Conservation (phyloP, 2,329 filamentous ascomycete species). For the Hortaea werneckii region DNA sequence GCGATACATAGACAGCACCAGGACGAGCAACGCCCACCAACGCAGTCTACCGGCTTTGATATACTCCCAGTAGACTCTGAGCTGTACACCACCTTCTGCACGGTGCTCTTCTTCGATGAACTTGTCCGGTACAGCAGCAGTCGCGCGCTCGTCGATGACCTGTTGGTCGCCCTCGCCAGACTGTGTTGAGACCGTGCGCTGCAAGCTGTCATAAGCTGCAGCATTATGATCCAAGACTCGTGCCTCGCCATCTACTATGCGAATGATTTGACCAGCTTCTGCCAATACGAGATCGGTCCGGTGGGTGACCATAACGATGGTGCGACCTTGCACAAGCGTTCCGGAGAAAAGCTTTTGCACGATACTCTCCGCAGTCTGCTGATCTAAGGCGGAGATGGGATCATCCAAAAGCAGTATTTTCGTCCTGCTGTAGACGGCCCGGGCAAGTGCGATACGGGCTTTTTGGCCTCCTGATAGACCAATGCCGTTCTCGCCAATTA, state of each 20-base stretch:
- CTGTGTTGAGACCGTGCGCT: constrained; percentile 7
- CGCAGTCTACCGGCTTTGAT: constrained; percentile 67
- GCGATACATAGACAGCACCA: constrained; percentile 55
- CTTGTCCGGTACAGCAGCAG: constrained; percentile 54
- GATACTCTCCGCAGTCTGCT: constrained; percentile 54
- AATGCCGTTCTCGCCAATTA: constrained; percentile 38
- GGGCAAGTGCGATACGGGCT: constrained; percentile 38
- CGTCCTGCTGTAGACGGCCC: constrained; percentile 36
- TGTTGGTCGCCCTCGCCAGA: constrained; percentile 15
- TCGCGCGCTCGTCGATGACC: constrained; percentile 32
- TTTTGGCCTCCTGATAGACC: constrained; percentile 39
- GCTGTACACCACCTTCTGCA: constrained; percentile 63
- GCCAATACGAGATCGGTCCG: constrained; percentile 59
- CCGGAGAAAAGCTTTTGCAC: constrained; percentile 49
- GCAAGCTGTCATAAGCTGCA: constrained; percentile 7
- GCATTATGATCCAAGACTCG: constrained; percentile 15
- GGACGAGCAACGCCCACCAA: constrained; percentile 60
- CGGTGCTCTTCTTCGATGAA: constrained; percentile 72
- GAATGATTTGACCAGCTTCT: constrained; percentile 64
- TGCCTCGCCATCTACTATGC: constrained; percentile 54
- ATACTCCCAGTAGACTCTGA: constrained; percentile 73
- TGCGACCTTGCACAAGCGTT: constrained; percentile 43
- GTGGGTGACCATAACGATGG: constrained; percentile 53
- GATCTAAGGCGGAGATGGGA: constrained; percentile 39
- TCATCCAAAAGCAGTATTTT: constrained; percentile 39